Base-by-base conservation (phyloP, 257 asterid genomes). In the Dorcoceras hygrometricum region DNA sequence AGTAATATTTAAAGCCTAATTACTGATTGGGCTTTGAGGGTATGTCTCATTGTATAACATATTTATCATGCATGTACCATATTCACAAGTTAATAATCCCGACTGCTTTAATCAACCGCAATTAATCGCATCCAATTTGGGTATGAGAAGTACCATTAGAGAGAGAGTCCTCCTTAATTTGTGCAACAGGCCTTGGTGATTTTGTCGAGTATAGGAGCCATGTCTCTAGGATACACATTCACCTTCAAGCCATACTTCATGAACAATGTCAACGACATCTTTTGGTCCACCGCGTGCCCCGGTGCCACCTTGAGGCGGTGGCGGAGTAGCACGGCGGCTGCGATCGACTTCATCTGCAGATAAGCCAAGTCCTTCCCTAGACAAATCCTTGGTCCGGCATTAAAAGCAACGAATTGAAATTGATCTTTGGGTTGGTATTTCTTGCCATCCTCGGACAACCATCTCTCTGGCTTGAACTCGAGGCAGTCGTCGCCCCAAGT, bases 201-300 rank as follows among this genome's bases (percentile, higher is more conserved):
- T 69, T 80, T 87, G 22, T 77, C 72, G 69, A 82, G 7, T 12
- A 82, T 65, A 8, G 78, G 83, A 58, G 77, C 58, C 57, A 84
- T 74, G 62, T 84, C 88, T 29, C 90, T 76, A 0, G 72, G 79
- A 73, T 71, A 77, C 68, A 84, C 78, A 59, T 80, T 78, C 46
- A 85, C 81, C 51, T 80, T 67, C 6, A 85, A 84, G 0, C 90
- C 90, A 70, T 82, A 31, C 50, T 80, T 82, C 90, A 85, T 82
- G 78, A 85, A 85, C 84, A 85, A 76, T 58, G 90, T 82, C 76
- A 85, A 50, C 5, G 90, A 85, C 86, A 85, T 85, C 22, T 85
- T 85, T 50, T 85, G 88, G 36, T 82, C 90, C 74, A 85, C 90
- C 68, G 51, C 76, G 71, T 85, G 90, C 6, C 84, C 88, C 0